Evolutionary conservation across 108 stramenopile genomes (phyloP), one percentile per base, ranked within the genome.

Genomic region (Parietichytrium sp.): DNA sequence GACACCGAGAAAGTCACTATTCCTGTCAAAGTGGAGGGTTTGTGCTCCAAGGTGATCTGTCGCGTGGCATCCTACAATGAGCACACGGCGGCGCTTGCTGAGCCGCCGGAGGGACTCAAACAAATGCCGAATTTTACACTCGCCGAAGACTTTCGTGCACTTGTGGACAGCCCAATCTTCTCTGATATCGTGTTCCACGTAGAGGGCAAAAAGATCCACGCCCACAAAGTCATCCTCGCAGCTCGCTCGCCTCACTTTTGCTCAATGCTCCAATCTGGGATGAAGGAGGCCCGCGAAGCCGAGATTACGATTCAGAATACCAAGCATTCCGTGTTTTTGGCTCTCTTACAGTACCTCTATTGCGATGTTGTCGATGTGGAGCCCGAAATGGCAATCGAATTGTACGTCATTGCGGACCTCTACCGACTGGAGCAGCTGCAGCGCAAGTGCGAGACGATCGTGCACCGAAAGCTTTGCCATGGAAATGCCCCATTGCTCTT

Each of bases 21-120:
- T 12, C 96, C 96, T 4, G 90, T 92, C 78, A 79, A 91, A 36
- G 92, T 96, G 8, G 95, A 94, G 49, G 92, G 92, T n/a, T 86
- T 96, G 4, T 91, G 93, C 47, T 91, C 92, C 36, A 90, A 92
- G 54, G 90, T 91, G 15, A 95, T 96, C 10, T 92, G 94, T 31
- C 90, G 93, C 53, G 92, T 97, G 20, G 96, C 96, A n/a, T 94
- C 94, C 16, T 97, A 97, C 91, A 97, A 97, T 83, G 96, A 97
- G 84, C 96, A 97, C 82, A 97, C 96, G 16, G 94, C 95, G n/a
- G 94, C 94, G 1, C 81, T 97, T 45, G 93, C 78, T 29, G 47
- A 49, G 0, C 78, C 78, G n/a, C 15, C 29, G 4, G 85, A 92
- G 51, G 78, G 88, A 33, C 84, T 80, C 61, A 88, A 88, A 48